Evolutionary conservation across 768 basidiomycete species (phyloP).

Genomic region (Leccinellum albellum): DNA sequence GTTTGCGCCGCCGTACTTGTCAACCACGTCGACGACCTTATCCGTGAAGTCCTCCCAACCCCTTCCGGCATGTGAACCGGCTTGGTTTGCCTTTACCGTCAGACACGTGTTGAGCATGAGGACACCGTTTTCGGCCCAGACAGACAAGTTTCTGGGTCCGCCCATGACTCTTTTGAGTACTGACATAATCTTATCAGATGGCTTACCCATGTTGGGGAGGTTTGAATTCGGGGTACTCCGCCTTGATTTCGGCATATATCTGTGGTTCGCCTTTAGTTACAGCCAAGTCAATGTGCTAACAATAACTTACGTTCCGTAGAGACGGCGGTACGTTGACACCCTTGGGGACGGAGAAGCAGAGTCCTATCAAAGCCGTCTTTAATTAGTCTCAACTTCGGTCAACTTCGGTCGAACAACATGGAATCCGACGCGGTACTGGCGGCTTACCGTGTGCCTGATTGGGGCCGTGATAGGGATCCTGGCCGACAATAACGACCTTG

Average conservation of each 20-base stretch:
- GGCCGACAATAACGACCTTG: constrained; percentile 85
- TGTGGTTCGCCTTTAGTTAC: constrained; percentile 29
- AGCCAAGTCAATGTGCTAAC: constrained; percentile 1
- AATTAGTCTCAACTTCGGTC: constrained; percentile 9
- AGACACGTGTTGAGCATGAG: constrained; percentile 90
- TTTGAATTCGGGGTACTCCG: constrained; percentile 76
- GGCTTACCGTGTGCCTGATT: constrained; percentile 79
- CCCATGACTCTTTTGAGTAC: constrained; percentile 3
- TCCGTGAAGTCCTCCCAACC: constrained; percentile 94
- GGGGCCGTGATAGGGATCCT: constrained; percentile 81
- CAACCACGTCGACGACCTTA: constrained; percentile 72
- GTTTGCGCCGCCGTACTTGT: constrained; percentile 73
- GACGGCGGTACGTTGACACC: constrained; percentile 79
- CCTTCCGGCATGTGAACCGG: constrained; percentile 78
- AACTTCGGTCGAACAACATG: background rate
- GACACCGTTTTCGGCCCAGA: constrained; percentile 84
- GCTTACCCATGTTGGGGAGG: constrained; percentile 81
- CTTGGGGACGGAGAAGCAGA: constrained; percentile 85
- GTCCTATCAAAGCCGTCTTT: constrained; percentile 42
- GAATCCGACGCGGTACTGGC: constrained; percentile 15
- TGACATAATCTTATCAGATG: constrained; percentile 14
- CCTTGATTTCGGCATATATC: constrained; percentile 86
- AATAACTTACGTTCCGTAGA: constrained; percentile 62
- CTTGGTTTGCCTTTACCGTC: constrained; percentile 71
- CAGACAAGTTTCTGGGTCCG: constrained; percentile 61